phyloP scores from a whole-genome alignment of 2,329 filamentous ascomycete species.

The Trichophyton verrucosum region DNA sequence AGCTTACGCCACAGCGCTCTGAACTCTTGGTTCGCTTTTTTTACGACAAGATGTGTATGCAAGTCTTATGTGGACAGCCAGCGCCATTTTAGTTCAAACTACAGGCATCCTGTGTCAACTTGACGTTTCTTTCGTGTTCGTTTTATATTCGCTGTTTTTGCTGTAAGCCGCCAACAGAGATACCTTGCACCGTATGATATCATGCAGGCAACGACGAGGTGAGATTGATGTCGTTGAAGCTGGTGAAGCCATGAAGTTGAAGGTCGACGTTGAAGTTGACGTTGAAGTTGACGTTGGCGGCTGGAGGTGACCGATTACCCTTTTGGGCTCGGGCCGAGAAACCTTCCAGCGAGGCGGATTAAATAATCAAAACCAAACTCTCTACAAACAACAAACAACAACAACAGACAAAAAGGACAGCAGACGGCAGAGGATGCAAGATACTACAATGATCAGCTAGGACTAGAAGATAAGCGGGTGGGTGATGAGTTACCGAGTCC shows the following conservation, averaged over 20 bases:
- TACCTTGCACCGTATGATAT: not conserved
- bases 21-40: not conserved
- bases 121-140: not conserved
- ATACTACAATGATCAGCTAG: not conserved
- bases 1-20: not conserved
- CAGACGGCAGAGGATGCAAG: not conserved
- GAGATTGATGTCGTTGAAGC: not conserved
- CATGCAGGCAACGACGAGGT: not conserved
- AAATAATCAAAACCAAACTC: not conserved
- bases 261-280: not conserved
- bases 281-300: not conserved
- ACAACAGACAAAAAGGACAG: not conserved
- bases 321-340: constrained; percentile 1
- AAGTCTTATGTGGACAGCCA: not conserved
- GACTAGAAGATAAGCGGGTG: not conserved
- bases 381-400: not conserved
- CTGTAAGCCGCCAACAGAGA: not conserved
- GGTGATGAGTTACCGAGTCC: not conserved
- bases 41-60: not conserved
- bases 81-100: not conserved
- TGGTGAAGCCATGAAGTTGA: not conserved
- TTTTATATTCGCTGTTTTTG: not conserved
- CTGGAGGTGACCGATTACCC: not conserved
- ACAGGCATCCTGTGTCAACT: not conserved
- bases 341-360: not conserved